Conservation (phyloP, 2,329 filamentous ascomycete genomes). For the Fusarium burgessii region DNA sequence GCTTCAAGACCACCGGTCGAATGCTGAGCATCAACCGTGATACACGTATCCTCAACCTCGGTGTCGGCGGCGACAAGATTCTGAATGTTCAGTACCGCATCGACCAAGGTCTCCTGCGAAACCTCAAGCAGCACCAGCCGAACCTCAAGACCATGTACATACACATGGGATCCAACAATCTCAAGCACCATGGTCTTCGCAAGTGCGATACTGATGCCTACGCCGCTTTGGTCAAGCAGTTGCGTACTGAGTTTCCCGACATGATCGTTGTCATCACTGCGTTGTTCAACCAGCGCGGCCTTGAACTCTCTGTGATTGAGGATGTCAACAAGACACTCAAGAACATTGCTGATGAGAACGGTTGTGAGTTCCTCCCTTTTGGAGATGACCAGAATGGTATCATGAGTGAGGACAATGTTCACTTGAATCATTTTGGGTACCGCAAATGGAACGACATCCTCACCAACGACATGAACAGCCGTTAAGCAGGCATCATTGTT, state of each 20-base stretch:
- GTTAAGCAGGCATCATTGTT: neutral
- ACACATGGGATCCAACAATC: constrained; percentile 18
- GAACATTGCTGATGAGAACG: neutral
- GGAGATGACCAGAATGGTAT: neutral
- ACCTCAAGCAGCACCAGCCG: neutral
- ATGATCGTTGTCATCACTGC: constrained; percentile 1
- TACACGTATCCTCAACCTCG: neutral
- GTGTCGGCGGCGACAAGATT: constrained; percentile 18
- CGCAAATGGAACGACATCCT: neutral
- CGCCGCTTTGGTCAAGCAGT: fast-evolving
- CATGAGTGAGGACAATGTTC: constrained; percentile 10
- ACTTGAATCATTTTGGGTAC: constrained; percentile 11
- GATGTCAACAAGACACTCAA: neutral
- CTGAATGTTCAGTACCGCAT: constrained; percentile 18
- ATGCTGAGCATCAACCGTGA: neutral
- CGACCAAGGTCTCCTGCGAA: neutral
- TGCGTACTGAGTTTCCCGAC: neutral
- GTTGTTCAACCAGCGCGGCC: neutral
- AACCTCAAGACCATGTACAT: constrained; percentile 7
- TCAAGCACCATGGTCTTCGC: neutral
- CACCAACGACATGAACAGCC: neutral
- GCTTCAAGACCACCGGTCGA: constrained; percentile 5
- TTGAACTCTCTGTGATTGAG: neutral
- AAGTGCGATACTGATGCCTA: neutral
- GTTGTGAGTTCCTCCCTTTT: neutral